Percentiles rank a stretch among this genome's conserved stretches.
Evolutionary conservation across 2,329 filamentous ascomycete species (phyloP).

Genomic region (Ascochyta lentis): DNA sequence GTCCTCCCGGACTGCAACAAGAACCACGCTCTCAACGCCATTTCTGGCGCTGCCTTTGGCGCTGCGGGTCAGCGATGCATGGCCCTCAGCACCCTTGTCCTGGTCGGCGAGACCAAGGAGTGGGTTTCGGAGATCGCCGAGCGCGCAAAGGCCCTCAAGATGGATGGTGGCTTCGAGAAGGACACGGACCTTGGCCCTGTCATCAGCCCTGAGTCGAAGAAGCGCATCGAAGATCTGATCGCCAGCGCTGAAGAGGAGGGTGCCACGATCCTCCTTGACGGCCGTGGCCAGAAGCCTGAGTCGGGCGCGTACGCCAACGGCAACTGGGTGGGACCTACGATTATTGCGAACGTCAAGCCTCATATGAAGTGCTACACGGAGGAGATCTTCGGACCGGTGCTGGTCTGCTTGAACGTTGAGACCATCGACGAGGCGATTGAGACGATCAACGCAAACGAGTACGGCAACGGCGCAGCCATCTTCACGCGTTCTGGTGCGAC

Average conservation of each 20-base stretch:
- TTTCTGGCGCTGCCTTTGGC: slow-evolving; percentile 83
- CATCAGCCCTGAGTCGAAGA: slow-evolving; percentile 79
- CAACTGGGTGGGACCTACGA: slow-evolving; percentile 82
- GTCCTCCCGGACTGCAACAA: slow-evolving; percentile 88
- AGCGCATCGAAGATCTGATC: slow-evolving; percentile 78
- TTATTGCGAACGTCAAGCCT: slow-evolving; percentile 80
- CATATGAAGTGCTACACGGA: slow-evolving; percentile 85
- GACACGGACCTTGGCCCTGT: slow-evolving; percentile 83
- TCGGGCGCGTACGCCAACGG: slow-evolving; percentile 78
- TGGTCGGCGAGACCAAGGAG: slow-evolving; percentile 83
- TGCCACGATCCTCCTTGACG: slow-evolving; percentile 82
- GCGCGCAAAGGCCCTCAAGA: slow-evolving; percentile 73
- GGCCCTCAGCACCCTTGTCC: slow-evolving; percentile 82
- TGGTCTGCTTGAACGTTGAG: slow-evolving; percentile 79
- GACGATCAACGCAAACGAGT: slow-evolving; percentile 84
- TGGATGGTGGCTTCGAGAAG: slow-evolving; percentile 82
- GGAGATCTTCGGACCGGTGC: slow-evolving; percentile 85
- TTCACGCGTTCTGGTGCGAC: slow-evolving; percentile 81
- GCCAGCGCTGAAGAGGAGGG: slow-evolving; percentile 79
- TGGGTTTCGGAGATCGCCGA: slow-evolving; percentile 82
- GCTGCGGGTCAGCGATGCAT: slow-evolving; percentile 87
- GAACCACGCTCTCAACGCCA: slow-evolving; percentile 85
- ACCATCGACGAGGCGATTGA: slow-evolving; percentile 81
- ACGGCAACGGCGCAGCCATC: slow-evolving; percentile 85
- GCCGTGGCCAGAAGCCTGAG: slow-evolving; percentile 75